A percentile compares a stretch with the other conserved stretches of the same genome.
phyloP scores from a whole-genome alignment of 176 grass and related monocot species.

The Stipa capillata region DNA sequence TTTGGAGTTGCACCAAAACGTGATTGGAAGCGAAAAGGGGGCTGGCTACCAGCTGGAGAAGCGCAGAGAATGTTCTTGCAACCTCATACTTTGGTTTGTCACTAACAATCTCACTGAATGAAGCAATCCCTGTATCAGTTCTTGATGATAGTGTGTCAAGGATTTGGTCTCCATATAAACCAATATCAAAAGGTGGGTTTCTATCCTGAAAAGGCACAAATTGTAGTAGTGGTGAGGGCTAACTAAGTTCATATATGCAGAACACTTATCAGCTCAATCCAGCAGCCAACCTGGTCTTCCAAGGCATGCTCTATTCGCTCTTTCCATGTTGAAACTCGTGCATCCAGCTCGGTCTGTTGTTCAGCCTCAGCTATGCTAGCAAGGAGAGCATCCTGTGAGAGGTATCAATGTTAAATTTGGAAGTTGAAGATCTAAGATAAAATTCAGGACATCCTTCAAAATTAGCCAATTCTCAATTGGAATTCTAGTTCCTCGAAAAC shows the following conservation, averaged over 20 bases:
- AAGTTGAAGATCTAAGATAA: neutral
- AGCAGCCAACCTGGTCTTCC: slow-evolving; percentile 72
- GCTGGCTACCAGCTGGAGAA: slow-evolving; percentile 96
- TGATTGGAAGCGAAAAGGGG: neutral
- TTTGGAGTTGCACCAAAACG: neutral
- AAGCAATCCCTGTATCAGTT: slow-evolving; percentile 37
- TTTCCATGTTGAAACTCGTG: slow-evolving; percentile 95
- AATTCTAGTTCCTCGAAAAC: neutral
- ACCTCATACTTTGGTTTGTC: slow-evolving; percentile 68
- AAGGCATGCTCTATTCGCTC: slow-evolving; percentile 76
- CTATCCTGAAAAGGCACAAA: slow-evolving; percentile 48
- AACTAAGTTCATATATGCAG: neutral
- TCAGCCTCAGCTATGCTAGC: slow-evolving; percentile 77
- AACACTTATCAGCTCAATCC: neutral
- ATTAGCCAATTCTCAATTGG: neutral
- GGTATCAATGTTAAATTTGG: slow-evolving; percentile 2
- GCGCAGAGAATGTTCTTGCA: slow-evolving; percentile 94
- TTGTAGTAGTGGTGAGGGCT: neutral
- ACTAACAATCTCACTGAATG: slow-evolving; percentile 64
- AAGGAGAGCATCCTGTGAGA: slow-evolving; percentile 58
- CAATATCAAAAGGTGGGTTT: slow-evolving; percentile 89
- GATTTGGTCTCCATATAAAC: slow-evolving; percentile 80
- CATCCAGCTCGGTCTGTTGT: slow-evolving; percentile 77
- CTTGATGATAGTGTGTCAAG: slow-evolving; percentile 46
- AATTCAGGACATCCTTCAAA: neutral